Evolutionary conservation across 345 rosid species (phyloP), one percentile per base, ranked within the genome.

Genomic region (Hevea brasiliensis): DNA sequence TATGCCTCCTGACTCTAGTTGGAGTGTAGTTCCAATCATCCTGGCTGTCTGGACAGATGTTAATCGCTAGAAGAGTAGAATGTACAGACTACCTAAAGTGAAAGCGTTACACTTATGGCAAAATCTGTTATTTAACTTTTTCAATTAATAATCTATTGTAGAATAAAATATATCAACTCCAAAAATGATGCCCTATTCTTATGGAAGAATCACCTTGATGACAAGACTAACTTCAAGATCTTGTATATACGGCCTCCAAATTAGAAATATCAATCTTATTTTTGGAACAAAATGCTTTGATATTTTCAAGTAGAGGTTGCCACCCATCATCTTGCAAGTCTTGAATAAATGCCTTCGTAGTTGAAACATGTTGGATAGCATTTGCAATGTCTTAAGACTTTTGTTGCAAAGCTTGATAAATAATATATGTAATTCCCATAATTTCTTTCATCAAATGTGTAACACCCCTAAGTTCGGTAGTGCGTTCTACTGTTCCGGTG

Each of bases 301-400:
- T 32, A 3, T 7, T 21, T 57, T 27, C 14, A 6, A 60, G 29
- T 6, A 60, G n/a, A 44, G 1, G n/a, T n/a, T n/a, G n/a, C n/a
- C n/a, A n/a, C n/a, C n/a, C n/a, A n/a, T n/a, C n/a, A n/a, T n/a
- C n/a, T 71, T 58, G 60, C 12, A 70, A 21, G 8, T 71, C 9
- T 20, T 59, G 47, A 60, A 60, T 15, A 3, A 71, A 12, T 18
- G 11, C 0, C 9, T 71, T 71, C 45, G 74, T 27, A 7, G 29
- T 59, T 15, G 13, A 45, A 0, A 61, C 29, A 4, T 60, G 8
- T 11, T 29, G 29, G 47, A 71, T 47, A 15, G 18, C 58, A 8
- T 69, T 69, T 3, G 15, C 13, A 41, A 69, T 55, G 29, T 69
- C 63, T 23, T 69, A 23, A 56, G 72, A 69, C 9, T 71, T 59